These are phyloP conservation scores for Inga leiocalycina DNA, from an alignment of 306 rosid species.

Conservation along the genomic window DNA sequence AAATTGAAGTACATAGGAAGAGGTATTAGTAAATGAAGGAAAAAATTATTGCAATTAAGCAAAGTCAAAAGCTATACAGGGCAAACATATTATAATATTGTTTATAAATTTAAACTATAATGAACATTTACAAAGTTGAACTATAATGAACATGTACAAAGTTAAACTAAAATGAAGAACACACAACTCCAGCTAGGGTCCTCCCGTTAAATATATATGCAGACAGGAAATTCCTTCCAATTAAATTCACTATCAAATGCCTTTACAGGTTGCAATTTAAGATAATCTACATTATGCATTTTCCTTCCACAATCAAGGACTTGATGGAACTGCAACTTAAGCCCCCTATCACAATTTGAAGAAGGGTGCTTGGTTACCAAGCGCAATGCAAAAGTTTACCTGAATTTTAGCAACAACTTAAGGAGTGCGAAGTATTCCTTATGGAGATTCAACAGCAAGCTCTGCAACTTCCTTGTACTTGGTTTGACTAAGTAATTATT, in stretches of 20 bases:
- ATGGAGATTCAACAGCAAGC: conserved; percentile 52
- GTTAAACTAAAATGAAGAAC: neutral
- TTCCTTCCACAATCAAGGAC: conserved; percentile 25
- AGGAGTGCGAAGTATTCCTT: too few species aligned
- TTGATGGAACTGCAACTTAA: conserved; percentile 11
- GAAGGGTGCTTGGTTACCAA: neutral
- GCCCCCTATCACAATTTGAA: neutral
- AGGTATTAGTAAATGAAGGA: too few species aligned
- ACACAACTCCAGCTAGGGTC: neutral
- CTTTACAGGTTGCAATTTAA: neutral
- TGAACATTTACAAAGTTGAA: neutral
- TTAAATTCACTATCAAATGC: neutral
- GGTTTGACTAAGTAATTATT: conserved; percentile 79
- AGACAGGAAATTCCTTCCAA: neutral
- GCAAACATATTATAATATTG: neutral
- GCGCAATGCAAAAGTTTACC: too few species aligned
- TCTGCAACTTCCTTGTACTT: conserved; percentile 88
- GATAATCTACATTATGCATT: neutral
- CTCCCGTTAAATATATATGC: neutral
- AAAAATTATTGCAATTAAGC: too few species aligned
- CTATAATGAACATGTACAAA: neutral
- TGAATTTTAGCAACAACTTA: too few species aligned
- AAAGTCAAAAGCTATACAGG: neutral
- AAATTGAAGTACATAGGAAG: too few species aligned
- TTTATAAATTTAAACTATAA: neutral